These are phyloP conservation scores for Penicillium occitanis DNA, from an alignment of 2,329 filamentous ascomycete genomes.

Conservation along the genomic window DNA sequence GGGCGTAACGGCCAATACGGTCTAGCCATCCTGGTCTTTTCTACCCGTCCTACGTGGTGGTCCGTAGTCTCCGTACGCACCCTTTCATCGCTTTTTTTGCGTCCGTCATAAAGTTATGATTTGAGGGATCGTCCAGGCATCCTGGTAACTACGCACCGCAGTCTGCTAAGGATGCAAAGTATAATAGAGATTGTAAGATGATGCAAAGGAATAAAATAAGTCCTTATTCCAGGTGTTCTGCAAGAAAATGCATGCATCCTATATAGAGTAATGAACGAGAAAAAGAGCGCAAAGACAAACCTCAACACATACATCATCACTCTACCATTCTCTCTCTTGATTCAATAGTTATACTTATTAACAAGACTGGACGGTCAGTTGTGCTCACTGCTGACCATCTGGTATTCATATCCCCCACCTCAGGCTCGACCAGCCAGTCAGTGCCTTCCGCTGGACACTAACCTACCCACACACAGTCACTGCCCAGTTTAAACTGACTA, in stretches of 20 bases:
- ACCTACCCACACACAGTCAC: slow-evolving; percentile 6
- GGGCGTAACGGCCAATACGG: background rate
- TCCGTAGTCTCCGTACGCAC: background rate
- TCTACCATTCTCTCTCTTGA: background rate
- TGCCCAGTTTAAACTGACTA: slow-evolving; percentile 14
- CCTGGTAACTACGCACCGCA: background rate
- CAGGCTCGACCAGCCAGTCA: background rate
- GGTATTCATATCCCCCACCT: background rate
- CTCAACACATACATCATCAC: background rate
- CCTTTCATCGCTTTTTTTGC: background rate
- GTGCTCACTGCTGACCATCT: background rate
- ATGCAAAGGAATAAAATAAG: slow-evolving; percentile 7
- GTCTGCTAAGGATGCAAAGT: background rate
- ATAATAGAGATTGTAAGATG: background rate
- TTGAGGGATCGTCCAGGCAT: background rate
- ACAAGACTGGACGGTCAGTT: background rate
- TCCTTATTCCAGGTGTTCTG: background rate
- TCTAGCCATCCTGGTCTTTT: background rate
- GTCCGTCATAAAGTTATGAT: background rate
- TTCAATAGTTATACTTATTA: background rate
- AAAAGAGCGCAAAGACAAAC: background rate
- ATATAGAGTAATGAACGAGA: background rate
- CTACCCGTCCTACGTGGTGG: slow-evolving; percentile 1
- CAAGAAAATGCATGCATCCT: background rate
- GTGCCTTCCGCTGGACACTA: background rate